A percentile compares a stretch with the other conserved stretches of the same genome.
Conservation (phyloP, 2,329 filamentous ascomycete species). For the Ophiosphaerella korrae region DNA sequence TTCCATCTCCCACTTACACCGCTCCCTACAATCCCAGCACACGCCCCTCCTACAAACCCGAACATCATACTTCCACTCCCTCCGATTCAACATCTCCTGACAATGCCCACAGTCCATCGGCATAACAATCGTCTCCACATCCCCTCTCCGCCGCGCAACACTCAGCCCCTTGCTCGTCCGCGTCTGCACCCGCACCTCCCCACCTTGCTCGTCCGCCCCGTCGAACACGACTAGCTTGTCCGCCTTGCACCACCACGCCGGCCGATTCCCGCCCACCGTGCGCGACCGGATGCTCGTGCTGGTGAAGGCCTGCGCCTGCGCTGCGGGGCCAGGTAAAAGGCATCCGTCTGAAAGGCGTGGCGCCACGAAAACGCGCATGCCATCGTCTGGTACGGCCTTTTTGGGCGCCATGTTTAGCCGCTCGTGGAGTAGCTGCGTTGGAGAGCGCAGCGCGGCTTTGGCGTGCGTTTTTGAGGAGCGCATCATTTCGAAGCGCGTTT, state of each 20-base stretch:
- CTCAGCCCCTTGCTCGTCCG: conserved; percentile 38
- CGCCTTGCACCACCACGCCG: conserved; percentile 45
- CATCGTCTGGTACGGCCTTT: conserved; percentile 23
- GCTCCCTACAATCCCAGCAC: conserved; percentile 42
- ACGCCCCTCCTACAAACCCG: conserved; percentile 39
- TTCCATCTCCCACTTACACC: conserved; percentile 39
- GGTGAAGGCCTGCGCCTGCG: conserved; percentile 25
- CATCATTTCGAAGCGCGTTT: conserved; percentile 36
- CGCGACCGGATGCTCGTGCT: conserved; percentile 34
- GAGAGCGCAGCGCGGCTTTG: conserved; percentile 37
- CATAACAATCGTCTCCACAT: conserved; percentile 37
- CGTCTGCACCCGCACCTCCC: conserved; percentile 21
- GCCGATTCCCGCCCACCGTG: conserved; percentile 25
- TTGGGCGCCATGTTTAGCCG: conserved; percentile 32
- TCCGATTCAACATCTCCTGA: conserved; percentile 39
- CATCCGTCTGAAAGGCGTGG: conserved; percentile 36
- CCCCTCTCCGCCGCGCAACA: conserved; percentile 35
- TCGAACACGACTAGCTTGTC: conserved; percentile 44
- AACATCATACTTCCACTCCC: conserved; percentile 44
- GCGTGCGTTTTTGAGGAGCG: conserved; percentile 38
- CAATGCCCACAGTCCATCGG: conserved; percentile 40
- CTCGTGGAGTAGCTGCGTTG: conserved; percentile 38
- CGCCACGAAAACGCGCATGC: conserved; percentile 31
- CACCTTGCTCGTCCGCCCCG: conserved; percentile 23
- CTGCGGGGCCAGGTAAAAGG: conserved; percentile 34